Evolutionary conservation across 345 rosid species (phyloP).

Genomic region (Clarkia xantiana): DNA sequence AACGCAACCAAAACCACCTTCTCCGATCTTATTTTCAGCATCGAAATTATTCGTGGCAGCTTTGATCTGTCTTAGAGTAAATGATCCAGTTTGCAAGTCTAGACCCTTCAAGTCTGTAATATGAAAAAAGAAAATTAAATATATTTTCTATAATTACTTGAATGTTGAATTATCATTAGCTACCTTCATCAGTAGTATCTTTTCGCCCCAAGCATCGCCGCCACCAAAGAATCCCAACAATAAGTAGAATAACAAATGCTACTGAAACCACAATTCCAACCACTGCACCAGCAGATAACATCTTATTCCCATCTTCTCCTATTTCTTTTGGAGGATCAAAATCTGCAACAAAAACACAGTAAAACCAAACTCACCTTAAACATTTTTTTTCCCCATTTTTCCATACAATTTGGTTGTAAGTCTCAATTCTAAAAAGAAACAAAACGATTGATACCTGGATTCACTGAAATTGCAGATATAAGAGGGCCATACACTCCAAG

Average conservation of each 20-base stretch:
- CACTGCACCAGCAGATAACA: slow-evolving; percentile 1
- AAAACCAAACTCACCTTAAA: neutral
- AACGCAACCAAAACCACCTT: slow-evolving; percentile 18
- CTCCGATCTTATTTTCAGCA: slow-evolving; percentile 11
- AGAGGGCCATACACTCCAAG: slow-evolving; percentile 17
- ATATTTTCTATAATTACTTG: neutral
- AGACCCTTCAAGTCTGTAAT: slow-evolving; percentile 9
- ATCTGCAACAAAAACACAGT: neutral
- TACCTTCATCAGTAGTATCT: slow-evolving; percentile 1
- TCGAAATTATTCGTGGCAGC: slow-evolving; percentile 15
- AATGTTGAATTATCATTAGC: neutral
- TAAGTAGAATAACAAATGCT: slow-evolving; percentile 6
- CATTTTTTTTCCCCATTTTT: too few relatives aligned
- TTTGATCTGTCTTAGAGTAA: slow-evolving; percentile 13
- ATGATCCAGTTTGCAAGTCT: slow-evolving; percentile 12
- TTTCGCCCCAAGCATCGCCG: slow-evolving; percentile 1
- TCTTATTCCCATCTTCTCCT: neutral
- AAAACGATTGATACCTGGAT: neutral
- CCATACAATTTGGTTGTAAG: neutral
- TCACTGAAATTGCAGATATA: slow-evolving; percentile 14
- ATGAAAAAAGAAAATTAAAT: neutral
- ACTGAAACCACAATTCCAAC: slow-evolving; percentile 8
- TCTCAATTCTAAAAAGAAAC: neutral
- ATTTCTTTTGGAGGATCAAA: neutral
- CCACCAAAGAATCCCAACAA: slow-evolving; percentile 11